Evolutionary conservation across 2,329 filamentous ascomycete genomes (phyloP).

Genomic region (Talaromyces albobiverticillius): DNA sequence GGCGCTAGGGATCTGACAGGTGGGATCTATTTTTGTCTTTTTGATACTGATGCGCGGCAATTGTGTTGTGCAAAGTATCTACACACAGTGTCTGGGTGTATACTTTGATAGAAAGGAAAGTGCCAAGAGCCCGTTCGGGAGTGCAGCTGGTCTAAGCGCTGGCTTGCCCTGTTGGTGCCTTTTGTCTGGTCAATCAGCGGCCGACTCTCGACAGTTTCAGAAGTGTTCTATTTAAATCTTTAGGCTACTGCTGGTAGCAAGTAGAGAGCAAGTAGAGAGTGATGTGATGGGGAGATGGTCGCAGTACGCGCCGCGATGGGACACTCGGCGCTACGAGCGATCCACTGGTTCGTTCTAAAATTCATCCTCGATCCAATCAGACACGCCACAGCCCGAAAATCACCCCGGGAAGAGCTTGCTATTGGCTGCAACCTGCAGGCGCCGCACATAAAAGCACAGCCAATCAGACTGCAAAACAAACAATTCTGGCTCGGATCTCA

Average conservation of each 20-base stretch:
- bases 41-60: background rate
- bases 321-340: conserved; percentile 22
- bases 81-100: too few relatives aligned
- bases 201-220: conserved; percentile 21
- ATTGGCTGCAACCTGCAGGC: background rate
- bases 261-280: too few relatives aligned
- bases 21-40: background rate
- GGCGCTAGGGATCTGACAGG: background rate
- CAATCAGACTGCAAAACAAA: conserved; percentile 4
- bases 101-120: too few relatives aligned
- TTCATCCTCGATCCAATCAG: too few relatives aligned
- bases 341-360: background rate
- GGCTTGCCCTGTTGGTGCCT: background rate
- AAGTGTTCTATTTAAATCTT: conserved; percentile 20
- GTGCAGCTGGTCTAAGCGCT: too few relatives aligned
- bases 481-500: conserved; percentile 4
- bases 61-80: background rate
- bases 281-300: too few relatives aligned
- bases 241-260: too few relatives aligned
- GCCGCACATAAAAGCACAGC: background rate
- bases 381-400: background rate
- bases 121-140: too few relatives aligned
- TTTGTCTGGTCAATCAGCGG: conserved; percentile 5
- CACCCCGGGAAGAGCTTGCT: too few relatives aligned
- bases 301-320: conserved; percentile 26